These are phyloP conservation scores for Colletotrichum musae DNA, from an alignment of 2,329 filamentous ascomycete species.

Conservation along the genomic window DNA sequence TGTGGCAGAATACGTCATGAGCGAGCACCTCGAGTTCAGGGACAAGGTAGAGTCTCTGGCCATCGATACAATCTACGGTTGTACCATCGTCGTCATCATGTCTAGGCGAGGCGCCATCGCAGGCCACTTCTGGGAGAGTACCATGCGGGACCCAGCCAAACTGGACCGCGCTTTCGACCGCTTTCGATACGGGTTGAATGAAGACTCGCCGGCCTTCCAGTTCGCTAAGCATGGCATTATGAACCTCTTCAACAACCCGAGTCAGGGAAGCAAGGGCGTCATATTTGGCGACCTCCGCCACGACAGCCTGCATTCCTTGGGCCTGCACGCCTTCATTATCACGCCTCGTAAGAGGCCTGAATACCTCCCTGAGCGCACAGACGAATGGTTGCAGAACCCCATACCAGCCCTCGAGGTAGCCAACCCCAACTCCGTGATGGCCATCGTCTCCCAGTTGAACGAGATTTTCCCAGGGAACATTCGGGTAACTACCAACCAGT, in stretches of 20 bases:
- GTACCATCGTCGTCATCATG: background rate
- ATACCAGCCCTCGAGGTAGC: no score
- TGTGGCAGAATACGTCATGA: background rate
- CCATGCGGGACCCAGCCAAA: background rate
- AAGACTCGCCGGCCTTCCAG: background rate
- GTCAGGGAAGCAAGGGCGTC: background rate
- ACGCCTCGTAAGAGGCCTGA: background rate
- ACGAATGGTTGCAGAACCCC: no score
- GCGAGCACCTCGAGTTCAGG: background rate
- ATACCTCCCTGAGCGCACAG: no score
- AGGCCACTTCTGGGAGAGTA: background rate
- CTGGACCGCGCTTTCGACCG: background rate
- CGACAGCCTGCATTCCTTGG: no score
- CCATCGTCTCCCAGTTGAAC: no score
- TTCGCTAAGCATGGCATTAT: background rate
- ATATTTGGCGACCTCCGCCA: background rate
- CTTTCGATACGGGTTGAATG: background rate
- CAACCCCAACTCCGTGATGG: no score
- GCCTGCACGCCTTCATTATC: background rate
- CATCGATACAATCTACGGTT: background rate
- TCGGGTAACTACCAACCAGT: no score
- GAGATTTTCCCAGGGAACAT: no score
- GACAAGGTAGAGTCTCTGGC: background rate
- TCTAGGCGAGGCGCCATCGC: background rate
- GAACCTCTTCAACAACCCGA: background rate